Evolutionary conservation across 2,329 filamentous ascomycete species (phyloP), one percentile per base, ranked within the genome.

Genomic region (Paraphoma sp.): DNA sequence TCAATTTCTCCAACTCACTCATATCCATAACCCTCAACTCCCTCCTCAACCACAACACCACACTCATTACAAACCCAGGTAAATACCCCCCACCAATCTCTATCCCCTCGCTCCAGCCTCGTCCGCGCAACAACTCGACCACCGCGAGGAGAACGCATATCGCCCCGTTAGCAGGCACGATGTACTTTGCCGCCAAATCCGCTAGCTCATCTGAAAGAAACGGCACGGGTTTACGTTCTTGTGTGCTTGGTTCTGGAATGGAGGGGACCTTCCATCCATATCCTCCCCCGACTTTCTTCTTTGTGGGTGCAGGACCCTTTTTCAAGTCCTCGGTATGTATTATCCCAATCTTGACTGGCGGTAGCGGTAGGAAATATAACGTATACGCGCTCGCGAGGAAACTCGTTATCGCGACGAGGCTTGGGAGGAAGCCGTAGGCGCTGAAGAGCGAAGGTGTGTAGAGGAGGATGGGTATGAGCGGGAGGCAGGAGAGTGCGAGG

Each of bases 11-110:
- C 65, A 93, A 75, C 68, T 90, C 89, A 59, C 80, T 87, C 5
- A 90, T 84, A 76, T 93, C 88, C 8, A 93, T 84, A 46, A 86
- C 82, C 3, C 83, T 83, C 84, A 93, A 87, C 68, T 89, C 81
- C 49, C 85, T 76, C 75, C 92, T 87, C 30, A 86, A 86, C 45
- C 84, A 74, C 54, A 92, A 65, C 6, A 87, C 82, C 17, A 90
- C 80, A 0, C 63, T 81, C 66, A 90, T 87, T 1, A 92, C 83
- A 1, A 87, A 57, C 6, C 68, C 75, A 2, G 79, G 79, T 43
- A 81, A 40, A 60, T 79, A 67, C 76, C 68, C 80, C 55, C 72
- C 70, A 9, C 72, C 71, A 12, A 75, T 55, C 63, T 54, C 64
- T 43, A 76, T 60, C 0, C 73, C 73, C 18, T 72, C 64, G 7